Evolutionary conservation across 192 early-diverging fungal species (phyloP).

Genomic region (Coemansia sp.): DNA sequence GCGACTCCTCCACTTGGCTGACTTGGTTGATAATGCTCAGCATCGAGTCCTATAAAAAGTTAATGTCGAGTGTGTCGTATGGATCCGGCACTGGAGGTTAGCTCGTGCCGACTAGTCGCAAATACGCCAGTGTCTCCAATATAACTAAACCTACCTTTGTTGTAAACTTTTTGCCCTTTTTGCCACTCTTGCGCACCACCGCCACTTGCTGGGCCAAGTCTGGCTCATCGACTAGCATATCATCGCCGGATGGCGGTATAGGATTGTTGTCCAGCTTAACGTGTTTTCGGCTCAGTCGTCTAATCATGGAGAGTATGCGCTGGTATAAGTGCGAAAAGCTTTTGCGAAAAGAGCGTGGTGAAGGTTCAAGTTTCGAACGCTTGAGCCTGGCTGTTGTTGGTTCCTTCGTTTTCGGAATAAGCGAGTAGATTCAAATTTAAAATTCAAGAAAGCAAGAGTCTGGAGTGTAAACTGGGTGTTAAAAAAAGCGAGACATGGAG

Average conservation of each 20-base stretch:
- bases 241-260: background rate
- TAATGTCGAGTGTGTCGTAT: background rate
- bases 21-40: conserved; percentile 39
- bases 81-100: background rate
- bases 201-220: background rate
- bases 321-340: background rate
- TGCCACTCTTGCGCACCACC: conserved; percentile 11
- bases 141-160: conserved; percentile 2
- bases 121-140: background rate
- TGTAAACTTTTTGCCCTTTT: conserved; percentile 33
- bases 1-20: conserved; percentile 36
- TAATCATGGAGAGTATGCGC: conserved; percentile 2
- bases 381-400: background rate
- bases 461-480: background rate
- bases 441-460: background rate
- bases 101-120: background rate
- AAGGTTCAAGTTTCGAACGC: background rate
- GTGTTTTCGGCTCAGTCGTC: background rate
- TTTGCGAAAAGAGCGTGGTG: background rate
- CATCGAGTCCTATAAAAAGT: conserved; percentile 20
- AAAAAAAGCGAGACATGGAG: background rate
- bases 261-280: background rate
- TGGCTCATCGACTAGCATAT: background rate
- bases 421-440: background rate
- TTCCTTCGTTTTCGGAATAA: background rate